Conservation (phyloP, 805 yeast species). For the Starmerella ratchasimensis region DNA sequence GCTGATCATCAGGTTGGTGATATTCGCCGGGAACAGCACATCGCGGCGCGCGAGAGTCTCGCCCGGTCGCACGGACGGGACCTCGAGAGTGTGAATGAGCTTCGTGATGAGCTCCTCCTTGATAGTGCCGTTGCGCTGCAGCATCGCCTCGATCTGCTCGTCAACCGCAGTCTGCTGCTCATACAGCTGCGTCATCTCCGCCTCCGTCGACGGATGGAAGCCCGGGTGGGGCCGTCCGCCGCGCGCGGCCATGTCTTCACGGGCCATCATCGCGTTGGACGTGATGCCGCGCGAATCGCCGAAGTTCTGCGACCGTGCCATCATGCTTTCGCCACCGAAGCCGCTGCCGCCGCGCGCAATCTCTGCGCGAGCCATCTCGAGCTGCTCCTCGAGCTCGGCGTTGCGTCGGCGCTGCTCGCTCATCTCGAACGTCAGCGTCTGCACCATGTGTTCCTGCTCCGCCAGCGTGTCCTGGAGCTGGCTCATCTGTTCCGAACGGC, state of each 20-base stretch:
- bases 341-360: too few relatives aligned
- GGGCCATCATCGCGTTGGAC: too few relatives aligned
- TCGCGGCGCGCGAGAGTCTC: slow-evolving; percentile 75
- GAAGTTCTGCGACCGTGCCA: slow-evolving; percentile 6
- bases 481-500: slow-evolving; percentile 7
- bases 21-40: slow-evolving; percentile 90
- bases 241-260: not conserved
- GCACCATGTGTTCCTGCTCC: slow-evolving; percentile 22
- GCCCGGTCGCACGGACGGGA: slow-evolving; percentile 74
- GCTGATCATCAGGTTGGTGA: slow-evolving; percentile 76
- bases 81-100: slow-evolving; percentile 64
- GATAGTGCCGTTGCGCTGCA: slow-evolving; percentile 14
- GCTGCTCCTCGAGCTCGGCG: slow-evolving; percentile 23
- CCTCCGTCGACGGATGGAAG: slow-evolving; percentile 1
- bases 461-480: slow-evolving; percentile 46
- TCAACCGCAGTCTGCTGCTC: slow-evolving; percentile 37
- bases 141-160: slow-evolving; percentile 62
- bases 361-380: slow-evolving; percentile 21
- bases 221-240: not conserved
- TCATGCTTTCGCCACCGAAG: slow-evolving; percentile 15
- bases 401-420: slow-evolving; percentile 19
- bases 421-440: slow-evolving; percentile 23
- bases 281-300: slow-evolving; percentile 2
- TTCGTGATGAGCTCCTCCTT: slow-evolving; percentile 18
- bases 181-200: slow-evolving; percentile 6